phyloP scores from a whole-genome alignment of 1,139 yeast species.

The Geotrichum citri-aurantii region DNA sequence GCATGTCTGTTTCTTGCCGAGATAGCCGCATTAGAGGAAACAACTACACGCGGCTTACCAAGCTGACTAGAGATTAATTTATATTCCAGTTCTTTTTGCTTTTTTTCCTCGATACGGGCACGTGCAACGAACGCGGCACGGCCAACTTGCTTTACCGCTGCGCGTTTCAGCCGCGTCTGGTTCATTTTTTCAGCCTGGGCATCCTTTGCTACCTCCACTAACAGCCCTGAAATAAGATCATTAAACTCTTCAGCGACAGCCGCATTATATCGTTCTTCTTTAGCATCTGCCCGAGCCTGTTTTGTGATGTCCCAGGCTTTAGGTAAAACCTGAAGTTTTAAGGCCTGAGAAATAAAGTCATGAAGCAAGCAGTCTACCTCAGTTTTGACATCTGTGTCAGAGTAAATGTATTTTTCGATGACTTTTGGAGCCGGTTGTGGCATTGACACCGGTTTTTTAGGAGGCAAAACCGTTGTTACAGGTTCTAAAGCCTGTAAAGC shows the following conservation, averaged over 20 bases:
- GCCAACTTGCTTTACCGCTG: slow-evolving; percentile 15
- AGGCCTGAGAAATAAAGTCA: slow-evolving; percentile 3
- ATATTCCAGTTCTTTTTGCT: slow-evolving; percentile 24
- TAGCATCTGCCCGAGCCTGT: slow-evolving; percentile 9
- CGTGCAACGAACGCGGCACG: slow-evolving; percentile 23
- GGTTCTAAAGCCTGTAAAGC: background rate
- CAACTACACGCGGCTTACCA: slow-evolving; percentile 22
- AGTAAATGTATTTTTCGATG: slow-evolving; percentile 23
- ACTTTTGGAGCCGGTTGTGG: slow-evolving; percentile 20
- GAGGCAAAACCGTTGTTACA: slow-evolving; percentile 5
- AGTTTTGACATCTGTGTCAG: slow-evolving; percentile 6
- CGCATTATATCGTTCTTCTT: slow-evolving; percentile 5
- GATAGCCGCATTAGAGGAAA: slow-evolving; percentile 1
- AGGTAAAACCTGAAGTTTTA: slow-evolving; percentile 5
- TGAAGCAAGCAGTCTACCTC: slow-evolving; percentile 8
- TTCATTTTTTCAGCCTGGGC: slow-evolving; percentile 24
- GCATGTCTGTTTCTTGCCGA: background rate
- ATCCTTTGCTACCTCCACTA: slow-evolving; percentile 22
- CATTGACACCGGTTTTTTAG: slow-evolving; percentile 21
- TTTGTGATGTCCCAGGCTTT: slow-evolving; percentile 5
- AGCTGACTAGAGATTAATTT: slow-evolving; percentile 24
- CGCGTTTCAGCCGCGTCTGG: slow-evolving; percentile 13
- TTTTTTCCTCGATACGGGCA: slow-evolving; percentile 22
- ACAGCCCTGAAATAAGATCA: slow-evolving; percentile 6
- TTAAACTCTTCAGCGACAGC: slow-evolving; percentile 5